These are phyloP conservation scores for Zopfia rhizophila DNA, from an alignment of 2,329 filamentous ascomycete species.

Conservation along the genomic window DNA sequence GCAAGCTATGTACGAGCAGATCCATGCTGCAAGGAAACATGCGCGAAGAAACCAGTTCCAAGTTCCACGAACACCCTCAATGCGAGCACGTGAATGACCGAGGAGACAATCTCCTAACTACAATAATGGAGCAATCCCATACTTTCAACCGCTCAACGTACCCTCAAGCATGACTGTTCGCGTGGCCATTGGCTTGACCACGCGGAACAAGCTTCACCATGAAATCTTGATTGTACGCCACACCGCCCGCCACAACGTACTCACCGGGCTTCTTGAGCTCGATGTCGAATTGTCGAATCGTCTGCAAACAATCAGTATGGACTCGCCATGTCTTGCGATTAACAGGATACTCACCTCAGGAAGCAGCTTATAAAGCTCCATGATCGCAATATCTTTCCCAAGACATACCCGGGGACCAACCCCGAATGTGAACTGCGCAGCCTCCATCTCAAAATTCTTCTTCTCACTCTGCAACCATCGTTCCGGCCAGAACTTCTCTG, in stretches of 20 bases:
- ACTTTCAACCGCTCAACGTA: too few species aligned
- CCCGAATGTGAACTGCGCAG: conserved; percentile 42
- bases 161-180: too few species aligned
- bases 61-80: too few species aligned
- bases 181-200: neutral
- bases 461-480: conserved; percentile 50
- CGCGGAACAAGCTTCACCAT: conserved; percentile 20
- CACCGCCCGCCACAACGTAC: conserved; percentile 42
- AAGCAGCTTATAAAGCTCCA: conserved; percentile 46
- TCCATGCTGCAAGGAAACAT: too few species aligned
- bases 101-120: too few species aligned
- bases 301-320: conserved; percentile 21
- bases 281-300: conserved; percentile 41
- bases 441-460: conserved; percentile 35
- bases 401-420: conserved; percentile 40
- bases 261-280: conserved; percentile 33
- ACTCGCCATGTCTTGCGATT: neutral
- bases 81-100: too few species aligned
- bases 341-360: conserved; percentile 40
- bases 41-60: too few species aligned
- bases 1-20: too few species aligned
- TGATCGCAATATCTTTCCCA: conserved; percentile 43
- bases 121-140: too few species aligned
- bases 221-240: conserved; percentile 41
- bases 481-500: conserved; percentile 54